A percentile compares a stretch with the other conserved stretches of the same genome.
Evolutionary conservation across 345 rosid genomes (phyloP).

Genomic region (Aquilaria sinensis): DNA sequence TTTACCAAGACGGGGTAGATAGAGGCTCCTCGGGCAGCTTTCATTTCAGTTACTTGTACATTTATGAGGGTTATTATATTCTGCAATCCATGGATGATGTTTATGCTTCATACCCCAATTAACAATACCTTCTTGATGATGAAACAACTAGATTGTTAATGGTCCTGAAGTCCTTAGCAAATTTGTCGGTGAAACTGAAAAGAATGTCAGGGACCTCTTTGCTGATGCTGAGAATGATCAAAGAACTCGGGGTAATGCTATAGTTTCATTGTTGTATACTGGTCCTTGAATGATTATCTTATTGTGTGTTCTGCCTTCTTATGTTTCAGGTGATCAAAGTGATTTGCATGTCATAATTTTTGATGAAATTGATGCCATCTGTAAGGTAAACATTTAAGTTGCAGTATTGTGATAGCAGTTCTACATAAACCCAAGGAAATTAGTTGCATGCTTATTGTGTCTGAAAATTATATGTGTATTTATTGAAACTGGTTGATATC

Average conservation of each 20-base stretch:
- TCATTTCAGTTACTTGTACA: too few species aligned
- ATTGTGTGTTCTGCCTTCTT: constrained; percentile 15
- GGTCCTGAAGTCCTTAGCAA: constrained; percentile 98
- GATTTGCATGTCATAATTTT: constrained; percentile 96
- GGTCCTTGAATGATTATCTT: constrained; percentile 2
- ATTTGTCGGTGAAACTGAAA: constrained; percentile 98
- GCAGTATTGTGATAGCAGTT: background rate
- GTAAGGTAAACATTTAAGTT: constrained; percentile 60
- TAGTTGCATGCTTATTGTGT: too few species aligned
- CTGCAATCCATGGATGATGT: background rate
- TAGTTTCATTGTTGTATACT: constrained; percentile 15
- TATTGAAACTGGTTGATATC: background rate
- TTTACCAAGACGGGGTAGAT: too few species aligned
- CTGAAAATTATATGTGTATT: too few species aligned
- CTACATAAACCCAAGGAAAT: too few species aligned
- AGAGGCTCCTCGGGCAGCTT: too few species aligned
- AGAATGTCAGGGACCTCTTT: constrained; percentile 88
- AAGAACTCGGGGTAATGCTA: constrained; percentile 54
- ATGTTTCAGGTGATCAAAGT: constrained; percentile 81
- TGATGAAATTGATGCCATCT: constrained; percentile 99
- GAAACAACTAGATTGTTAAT: constrained; percentile 66
- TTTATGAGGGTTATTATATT: too few species aligned
- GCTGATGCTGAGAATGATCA: constrained; percentile 99
- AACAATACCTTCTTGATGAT: constrained; percentile 16
- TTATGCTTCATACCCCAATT: constrained; percentile 2